Evolutionary conservation across 179 eudicot genomes (phyloP).

Genomic region (Corrigiola litoralis): DNA sequence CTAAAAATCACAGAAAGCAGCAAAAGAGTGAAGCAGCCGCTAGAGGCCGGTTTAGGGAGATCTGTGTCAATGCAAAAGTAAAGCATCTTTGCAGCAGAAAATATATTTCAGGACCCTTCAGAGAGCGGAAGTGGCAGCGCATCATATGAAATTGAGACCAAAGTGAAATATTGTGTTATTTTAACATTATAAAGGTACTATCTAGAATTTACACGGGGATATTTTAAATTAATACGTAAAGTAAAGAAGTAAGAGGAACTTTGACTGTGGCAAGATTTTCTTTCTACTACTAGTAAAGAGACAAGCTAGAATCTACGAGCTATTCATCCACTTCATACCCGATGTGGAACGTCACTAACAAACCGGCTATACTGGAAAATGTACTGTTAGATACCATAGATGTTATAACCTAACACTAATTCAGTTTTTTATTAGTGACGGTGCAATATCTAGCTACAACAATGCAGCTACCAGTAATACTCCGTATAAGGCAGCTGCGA

Average conservation of each 20-base stretch:
- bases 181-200: neutral
- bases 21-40: neutral
- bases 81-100: conserved; percentile 21
- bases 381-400: too few relatives aligned
- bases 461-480: too few relatives aligned
- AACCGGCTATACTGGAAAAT: neutral
- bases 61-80: neutral
- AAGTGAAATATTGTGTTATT: conserved; percentile 25
- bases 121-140: conserved; percentile 28
- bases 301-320: conserved; percentile 15
- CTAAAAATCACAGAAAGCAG: neutral
- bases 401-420: too few relatives aligned
- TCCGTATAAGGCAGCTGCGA: too few relatives aligned
- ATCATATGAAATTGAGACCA: conserved; percentile 12
- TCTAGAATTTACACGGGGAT: conserved; percentile 10
- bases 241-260: neutral
- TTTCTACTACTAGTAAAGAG: conserved; percentile 30
- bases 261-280: conserved; percentile 14
- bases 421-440: too few relatives aligned
- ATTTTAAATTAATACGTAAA: conserved; percentile 2
- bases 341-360: conserved; percentile 19
- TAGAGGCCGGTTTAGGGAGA: conserved; percentile 2
- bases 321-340: conserved; percentile 19
- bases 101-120: conserved; percentile 9
- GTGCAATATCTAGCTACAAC: too few relatives aligned